A percentile compares a stretch with the other conserved stretches of the same genome.
Evolutionary conservation across 768 basidiomycete genomes (phyloP).

Genomic region (Suillus subalutaceus): DNA sequence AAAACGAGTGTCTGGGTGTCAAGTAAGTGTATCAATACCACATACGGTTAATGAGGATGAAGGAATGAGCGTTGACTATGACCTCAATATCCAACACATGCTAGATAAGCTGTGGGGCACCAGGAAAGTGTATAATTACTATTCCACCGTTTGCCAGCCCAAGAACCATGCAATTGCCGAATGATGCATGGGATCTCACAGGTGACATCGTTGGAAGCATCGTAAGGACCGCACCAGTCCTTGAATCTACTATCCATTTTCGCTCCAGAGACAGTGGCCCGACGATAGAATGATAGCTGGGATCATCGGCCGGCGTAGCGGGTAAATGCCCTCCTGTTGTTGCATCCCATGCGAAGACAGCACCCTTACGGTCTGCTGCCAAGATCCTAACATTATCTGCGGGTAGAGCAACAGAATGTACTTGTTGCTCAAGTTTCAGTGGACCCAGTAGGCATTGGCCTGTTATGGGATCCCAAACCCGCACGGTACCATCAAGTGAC

Average conservation of each 20-base stretch:
- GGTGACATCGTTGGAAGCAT: slow-evolving; percentile 34
- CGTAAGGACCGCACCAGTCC: slow-evolving; percentile 17
- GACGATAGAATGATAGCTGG: slow-evolving; percentile 6
- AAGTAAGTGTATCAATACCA: no score
- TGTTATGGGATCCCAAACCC: slow-evolving; percentile 30
- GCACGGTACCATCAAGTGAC: slow-evolving; percentile 31
- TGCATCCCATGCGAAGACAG: slow-evolving; percentile 32
- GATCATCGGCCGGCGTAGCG: slow-evolving; percentile 26
- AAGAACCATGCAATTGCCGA: slow-evolving; percentile 25
- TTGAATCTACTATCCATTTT: slow-evolving; percentile 28
- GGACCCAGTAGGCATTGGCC: slow-evolving; percentile 25
- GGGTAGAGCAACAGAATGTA: slow-evolving; percentile 27
- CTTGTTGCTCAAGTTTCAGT: slow-evolving; percentile 23
- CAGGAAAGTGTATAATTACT: slow-evolving; percentile 28
- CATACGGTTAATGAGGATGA: no score
- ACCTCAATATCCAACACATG: no score
- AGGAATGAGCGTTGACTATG: no score
- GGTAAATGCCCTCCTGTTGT: slow-evolving; percentile 22
- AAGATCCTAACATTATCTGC: slow-evolving; percentile 22
- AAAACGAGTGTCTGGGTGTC: no score
- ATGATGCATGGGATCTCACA: slow-evolving; percentile 24
- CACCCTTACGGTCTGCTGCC: slow-evolving; percentile 24
- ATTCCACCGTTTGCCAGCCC: slow-evolving; percentile 33
- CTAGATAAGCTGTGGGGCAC: slow-evolving; percentile 4
- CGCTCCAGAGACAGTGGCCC: slow-evolving; percentile 22